A percentile compares a stretch with the other conserved stretches of the same genome.
phyloP scores from a whole-genome alignment of 768 basidiomycete species.

The Hemileccinum rubropunctum region DNA sequence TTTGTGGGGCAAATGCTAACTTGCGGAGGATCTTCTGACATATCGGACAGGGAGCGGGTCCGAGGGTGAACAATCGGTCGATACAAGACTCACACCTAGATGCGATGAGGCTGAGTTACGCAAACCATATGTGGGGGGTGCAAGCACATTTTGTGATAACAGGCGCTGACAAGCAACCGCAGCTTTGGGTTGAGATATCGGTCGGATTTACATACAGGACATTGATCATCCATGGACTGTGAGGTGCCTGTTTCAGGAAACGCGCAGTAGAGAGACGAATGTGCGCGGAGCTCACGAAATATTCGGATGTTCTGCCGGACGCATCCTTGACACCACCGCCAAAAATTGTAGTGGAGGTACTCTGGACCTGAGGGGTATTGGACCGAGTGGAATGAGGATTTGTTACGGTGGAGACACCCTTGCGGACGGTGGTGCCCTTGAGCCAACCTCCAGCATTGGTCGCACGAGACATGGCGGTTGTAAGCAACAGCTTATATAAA shows the following conservation, averaged over 20 bases:
- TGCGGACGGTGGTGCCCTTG: conserved; percentile 73
- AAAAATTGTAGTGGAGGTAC: conserved; percentile 71
- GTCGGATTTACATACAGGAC: conserved; percentile 97
- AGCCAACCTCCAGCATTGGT: conserved; percentile 47
- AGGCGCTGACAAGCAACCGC: conserved; percentile 89
- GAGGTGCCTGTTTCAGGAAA: conserved; percentile 8
- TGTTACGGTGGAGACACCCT: conserved; percentile 48
- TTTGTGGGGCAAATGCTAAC: conserved; percentile 92
- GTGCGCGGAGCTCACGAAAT: conserved; percentile 54
- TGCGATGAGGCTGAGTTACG: conserved; percentile 8
- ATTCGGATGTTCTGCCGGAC: conserved; percentile 78
- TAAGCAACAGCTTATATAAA: conserved; percentile 13
- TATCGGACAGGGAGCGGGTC: conserved; percentile 94
- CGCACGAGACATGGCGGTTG: conserved; percentile 31
- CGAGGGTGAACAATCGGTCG: conserved; percentile 91
- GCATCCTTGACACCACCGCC: conserved; percentile 86
- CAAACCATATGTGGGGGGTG: neutral
- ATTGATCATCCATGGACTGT: conserved; percentile 89
- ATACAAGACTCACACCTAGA: conserved; percentile 98
- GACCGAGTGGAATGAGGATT: conserved; percentile 50
- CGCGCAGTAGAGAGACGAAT: neutral
- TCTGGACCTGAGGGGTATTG: conserved; percentile 65
- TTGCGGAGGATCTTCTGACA: conserved; percentile 87
- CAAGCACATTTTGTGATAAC: conserved; percentile 95
- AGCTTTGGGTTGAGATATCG: conserved; percentile 93